Percentiles rank a stretch among this genome's conserved stretches.
Conservation (phyloP, 768 basidiomycete genomes). For the Tricholomella constricta region DNA sequence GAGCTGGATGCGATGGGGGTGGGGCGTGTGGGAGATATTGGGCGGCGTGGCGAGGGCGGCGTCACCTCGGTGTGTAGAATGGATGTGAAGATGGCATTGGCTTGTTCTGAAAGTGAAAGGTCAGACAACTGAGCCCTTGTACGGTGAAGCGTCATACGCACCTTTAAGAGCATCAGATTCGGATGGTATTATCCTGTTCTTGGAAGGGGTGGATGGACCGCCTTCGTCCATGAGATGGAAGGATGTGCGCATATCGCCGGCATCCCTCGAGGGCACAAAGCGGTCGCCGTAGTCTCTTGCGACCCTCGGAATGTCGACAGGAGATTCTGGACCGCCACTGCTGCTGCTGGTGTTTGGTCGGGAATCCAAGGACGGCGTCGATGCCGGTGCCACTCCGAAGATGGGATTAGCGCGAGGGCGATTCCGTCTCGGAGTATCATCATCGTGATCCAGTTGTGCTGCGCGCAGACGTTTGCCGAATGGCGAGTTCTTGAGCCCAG, state of each 20-base stretch:
- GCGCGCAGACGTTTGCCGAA: conserved; percentile 84
- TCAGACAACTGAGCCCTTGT: neutral
- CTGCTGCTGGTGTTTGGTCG: conserved; percentile 57
- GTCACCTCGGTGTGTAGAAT: conserved; percentile 80
- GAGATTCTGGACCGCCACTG: conserved; percentile 44
- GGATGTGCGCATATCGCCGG: conserved; percentile 64
- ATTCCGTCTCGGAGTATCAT: conserved; percentile 52
- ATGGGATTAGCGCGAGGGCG: conserved; percentile 55
- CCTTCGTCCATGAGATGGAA: conserved; percentile 66
- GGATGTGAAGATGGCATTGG: conserved; percentile 78
- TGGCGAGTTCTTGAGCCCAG: conserved; percentile 80
- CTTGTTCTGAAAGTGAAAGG: conserved; percentile 60
- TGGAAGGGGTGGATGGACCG: conserved; percentile 60
- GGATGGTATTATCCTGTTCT: conserved; percentile 62
- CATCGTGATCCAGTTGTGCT: conserved; percentile 62
- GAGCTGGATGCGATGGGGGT: conserved; percentile 41
- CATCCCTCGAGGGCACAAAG: conserved; percentile 69
- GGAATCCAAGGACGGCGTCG: conserved; percentile 60
- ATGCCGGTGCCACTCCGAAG: conserved; percentile 47
- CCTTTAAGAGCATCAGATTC: conserved; percentile 81
- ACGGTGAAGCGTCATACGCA: conserved; percentile 23
- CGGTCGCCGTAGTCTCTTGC: conserved; percentile 58
- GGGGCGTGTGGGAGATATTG: conserved; percentile 62
- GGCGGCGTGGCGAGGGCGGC: conserved; percentile 62
- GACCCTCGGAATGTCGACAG: conserved; percentile 38